These are phyloP conservation scores for Physcia stellaris DNA, from an alignment of 495 filamentous ascomycete species.

Conservation along the genomic window DNA sequence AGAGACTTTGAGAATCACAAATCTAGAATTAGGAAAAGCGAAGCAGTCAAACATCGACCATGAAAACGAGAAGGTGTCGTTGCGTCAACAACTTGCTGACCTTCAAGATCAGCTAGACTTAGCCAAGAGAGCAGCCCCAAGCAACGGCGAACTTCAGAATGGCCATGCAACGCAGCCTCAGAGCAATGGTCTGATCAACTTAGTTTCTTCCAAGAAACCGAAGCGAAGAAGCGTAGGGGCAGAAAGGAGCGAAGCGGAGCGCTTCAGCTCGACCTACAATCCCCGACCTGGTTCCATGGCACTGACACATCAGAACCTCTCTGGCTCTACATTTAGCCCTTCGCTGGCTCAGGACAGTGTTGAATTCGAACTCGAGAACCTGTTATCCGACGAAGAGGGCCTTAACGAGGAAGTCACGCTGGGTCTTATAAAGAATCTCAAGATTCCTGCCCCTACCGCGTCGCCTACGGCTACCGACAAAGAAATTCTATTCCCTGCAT, in stretches of 20 bases:
- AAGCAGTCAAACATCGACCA: constrained; percentile 54
- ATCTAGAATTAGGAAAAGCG: constrained; percentile 61
- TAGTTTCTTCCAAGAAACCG: constrained; percentile 94
- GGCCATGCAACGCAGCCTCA: constrained; percentile 41
- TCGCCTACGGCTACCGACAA: constrained; percentile 88
- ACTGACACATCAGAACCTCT: constrained; percentile 51
- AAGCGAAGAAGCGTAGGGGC: constrained; percentile 88
- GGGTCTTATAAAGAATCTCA: constrained; percentile 89
- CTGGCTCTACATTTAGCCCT: constrained; percentile 60
- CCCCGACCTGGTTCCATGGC: constrained; percentile 94
- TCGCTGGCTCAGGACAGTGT: constrained; percentile 74
- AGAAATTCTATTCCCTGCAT: constrained; percentile 95
- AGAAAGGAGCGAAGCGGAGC: constrained; percentile 69
- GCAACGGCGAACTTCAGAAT: constrained; percentile 58
- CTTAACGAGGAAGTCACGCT: constrained; percentile 93
- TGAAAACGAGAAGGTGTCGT: constrained; percentile 68
- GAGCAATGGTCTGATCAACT: constrained; percentile 75
- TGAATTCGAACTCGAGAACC: constrained; percentile 81
- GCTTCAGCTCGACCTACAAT: constrained; percentile 84
- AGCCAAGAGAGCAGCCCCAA: constrained; percentile 53
- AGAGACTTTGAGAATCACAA: constrained; percentile 62
- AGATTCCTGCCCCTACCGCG: constrained; percentile 75
- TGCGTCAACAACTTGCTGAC: constrained; percentile 77
- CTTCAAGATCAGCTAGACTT: constrained; percentile 87
- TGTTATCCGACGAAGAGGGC: constrained; percentile 88